Evolutionary conservation across 352 stramenopile genomes (phyloP), one percentile per base, ranked within the genome.

Genomic region (Pythium periplocum): DNA sequence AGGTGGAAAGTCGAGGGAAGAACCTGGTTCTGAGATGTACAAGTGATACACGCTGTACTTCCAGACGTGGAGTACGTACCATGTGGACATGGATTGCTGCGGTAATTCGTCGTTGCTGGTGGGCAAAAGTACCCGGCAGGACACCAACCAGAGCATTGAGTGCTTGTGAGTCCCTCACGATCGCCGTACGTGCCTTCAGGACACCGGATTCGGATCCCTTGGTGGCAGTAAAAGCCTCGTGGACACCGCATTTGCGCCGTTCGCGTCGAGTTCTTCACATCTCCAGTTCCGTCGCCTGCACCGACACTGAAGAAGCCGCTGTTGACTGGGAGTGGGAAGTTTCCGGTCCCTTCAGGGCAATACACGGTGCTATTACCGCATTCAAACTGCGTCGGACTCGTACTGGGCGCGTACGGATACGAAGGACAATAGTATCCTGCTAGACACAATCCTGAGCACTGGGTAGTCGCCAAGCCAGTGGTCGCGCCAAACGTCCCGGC

Each of bases 371-470:
- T 59, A 26, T 67, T 66, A 2, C 73, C 76, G 45, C 79, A 93
- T 42, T 78, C 61, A n/a, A 62, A 34, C 31, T 85, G 69, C 4
- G 68, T 86, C 9, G 51, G 47, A 4, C 49, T 69, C 11, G 64
- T 70, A 50, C 75, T 87, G 3, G 75, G 65, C 0, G 56, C 37
- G 10, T 48, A 57, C 6, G 78, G 78, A 57, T 80, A 73, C 39
- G 75, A 86, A 30, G 84, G 81, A n/a, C 86, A 96, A 41, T 66
- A 85, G 55, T 84, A 86, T 0, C 87, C 83, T 4, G 73, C 60
- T 31, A 66, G 58, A 44, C 87, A 96, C 9, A 49, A 30, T 0
- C 83, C 85, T 26, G 73, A 88, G 51, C 85, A 96, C 6, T 8
- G 31, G 7, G 75, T 1, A 26, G 66, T 67, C 3, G 53, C 52